Base-by-base conservation (phyloP, 768 basidiomycete genomes). In the Mycena vitilis region DNA sequence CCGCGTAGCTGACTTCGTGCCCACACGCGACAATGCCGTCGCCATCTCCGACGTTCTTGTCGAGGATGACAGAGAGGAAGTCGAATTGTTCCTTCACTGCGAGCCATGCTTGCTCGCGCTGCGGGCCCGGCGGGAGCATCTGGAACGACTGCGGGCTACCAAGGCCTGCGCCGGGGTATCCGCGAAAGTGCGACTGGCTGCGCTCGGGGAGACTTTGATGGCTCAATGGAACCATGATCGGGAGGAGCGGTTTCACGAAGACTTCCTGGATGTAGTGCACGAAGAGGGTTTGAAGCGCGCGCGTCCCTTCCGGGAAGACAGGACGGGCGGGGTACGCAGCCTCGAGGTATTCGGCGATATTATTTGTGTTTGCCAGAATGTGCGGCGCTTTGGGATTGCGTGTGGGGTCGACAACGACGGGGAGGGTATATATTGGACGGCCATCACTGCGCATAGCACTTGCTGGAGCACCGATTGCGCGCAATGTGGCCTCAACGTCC, bases 331-430 rank as follows among this genome's bases (percentile, higher is more conserved):
- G 91, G 71, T 91, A 92, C 0, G 86, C 80, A 7, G 81, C 77
- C 72, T 94, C 93, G 34, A 93, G 86, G 74, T 93, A 92, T 71
- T 92, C 91, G 2, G 88, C 88, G 65, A 94, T 94, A 61, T 76
- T 80, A 73, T 87, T 87, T 18, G 85, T 55, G 58, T 83, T 81
- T 16, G 85, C 79, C 34, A 86, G 76, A 22, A 85, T 79, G 49
- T 83, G 70, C 4, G 84, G 84, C 0, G 70, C 63, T 2, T 64
- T 70, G 18, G 75, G 73, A 10, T 80, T 75, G 0, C 76, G 75
- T 20, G 78, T 78, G 0, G 83, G 81, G 68, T 87, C 88, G 54
- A 85, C 73, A 68, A 88, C 83, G 47, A 83, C 89, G 8, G 93
- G 93, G 15, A 94, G 85, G 23, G 88, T 86, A 77, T 91, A 93